These are phyloP conservation scores for Aspergillus calidoustus DNA, from an alignment of 2,329 filamentous ascomycete species.

Conservation along the genomic window DNA sequence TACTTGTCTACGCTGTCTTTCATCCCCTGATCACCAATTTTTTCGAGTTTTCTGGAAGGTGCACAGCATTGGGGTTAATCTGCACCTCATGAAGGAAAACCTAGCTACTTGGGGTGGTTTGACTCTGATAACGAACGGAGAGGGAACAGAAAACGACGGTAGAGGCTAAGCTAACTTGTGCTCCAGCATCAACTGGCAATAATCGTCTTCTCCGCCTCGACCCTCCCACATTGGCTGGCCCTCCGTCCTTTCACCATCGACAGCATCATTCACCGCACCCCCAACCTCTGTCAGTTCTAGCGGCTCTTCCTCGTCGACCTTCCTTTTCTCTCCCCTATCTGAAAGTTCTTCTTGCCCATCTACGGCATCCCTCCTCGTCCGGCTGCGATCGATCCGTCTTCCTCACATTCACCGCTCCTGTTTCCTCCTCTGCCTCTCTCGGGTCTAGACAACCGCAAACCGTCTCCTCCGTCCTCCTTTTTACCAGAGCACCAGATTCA, in stretches of 20 bases:
- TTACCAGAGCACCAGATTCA: constrained; percentile 20
- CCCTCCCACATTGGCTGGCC: constrained; percentile 32
- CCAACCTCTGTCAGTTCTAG: constrained; percentile 19
- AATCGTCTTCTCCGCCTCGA: constrained; percentile 31
- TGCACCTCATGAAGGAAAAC: constrained; percentile 13
- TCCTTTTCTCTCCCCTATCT: constrained; percentile 11
- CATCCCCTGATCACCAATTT: constrained; percentile 9
- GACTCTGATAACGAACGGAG: constrained; percentile 13
- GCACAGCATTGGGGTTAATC: constrained; percentile 7
- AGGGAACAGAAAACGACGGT: constrained; percentile 11
- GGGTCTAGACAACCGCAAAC: constrained; percentile 25
- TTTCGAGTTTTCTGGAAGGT: constrained; percentile 12
- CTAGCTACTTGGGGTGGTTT: constrained; percentile 7
- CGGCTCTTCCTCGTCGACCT: constrained; percentile 17
- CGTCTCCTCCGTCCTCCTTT: constrained; percentile 15
- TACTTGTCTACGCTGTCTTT: not conserved
- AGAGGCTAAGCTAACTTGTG: constrained; percentile 12
- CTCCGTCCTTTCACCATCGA: constrained; percentile 16
- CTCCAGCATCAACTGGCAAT: constrained; percentile 25
- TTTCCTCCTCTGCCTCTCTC: constrained; percentile 19
- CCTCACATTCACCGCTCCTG: constrained; percentile 23
- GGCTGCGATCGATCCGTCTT: constrained; percentile 13
- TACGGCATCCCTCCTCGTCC: constrained; percentile 8
- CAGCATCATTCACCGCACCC: constrained; percentile 14
- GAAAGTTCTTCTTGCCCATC: constrained; percentile 14